phyloP scores from a whole-genome alignment of 1,284 basidiomycete species.

The Cryptococcus sp. region DNA sequence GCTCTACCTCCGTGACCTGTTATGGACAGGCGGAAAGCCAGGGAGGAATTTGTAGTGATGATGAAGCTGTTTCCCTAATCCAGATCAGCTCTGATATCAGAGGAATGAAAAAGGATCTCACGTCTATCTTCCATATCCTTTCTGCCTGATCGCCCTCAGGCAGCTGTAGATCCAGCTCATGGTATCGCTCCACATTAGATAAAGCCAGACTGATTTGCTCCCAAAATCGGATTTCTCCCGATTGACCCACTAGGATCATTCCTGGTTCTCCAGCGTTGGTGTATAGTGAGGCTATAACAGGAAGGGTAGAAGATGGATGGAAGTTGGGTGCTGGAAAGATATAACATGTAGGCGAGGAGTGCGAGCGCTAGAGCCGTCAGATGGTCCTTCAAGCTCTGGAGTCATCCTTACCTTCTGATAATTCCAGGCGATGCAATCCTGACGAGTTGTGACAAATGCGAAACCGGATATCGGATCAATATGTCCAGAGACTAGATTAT shows the following conservation, averaged over 20 bases:
- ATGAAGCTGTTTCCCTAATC: slow-evolving; percentile 33
- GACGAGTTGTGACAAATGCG: slow-evolving; percentile 40
- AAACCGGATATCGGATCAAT: slow-evolving; percentile 45
- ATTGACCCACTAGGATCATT: slow-evolving; percentile 41
- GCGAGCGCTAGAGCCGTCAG: slow-evolving; percentile 24
- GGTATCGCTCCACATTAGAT: slow-evolving; percentile 34
- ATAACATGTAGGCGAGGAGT: slow-evolving; percentile 38
- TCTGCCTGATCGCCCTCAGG: slow-evolving; percentile 40
- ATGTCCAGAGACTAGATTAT: slow-evolving; percentile 35
- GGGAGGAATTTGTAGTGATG: slow-evolving; percentile 40
- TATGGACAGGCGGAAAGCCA: slow-evolving; percentile 40
- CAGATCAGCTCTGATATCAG: background rate
- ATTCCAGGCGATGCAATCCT: slow-evolving; percentile 47
- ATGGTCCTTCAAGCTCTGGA: background rate
- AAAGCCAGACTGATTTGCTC: slow-evolving; percentile 46
- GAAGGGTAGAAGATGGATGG: slow-evolving; percentile 23
- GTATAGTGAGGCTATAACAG: slow-evolving; percentile 36
- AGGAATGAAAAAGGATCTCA: slow-evolving; percentile 9
- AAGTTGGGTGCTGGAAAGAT: slow-evolving; percentile 33
- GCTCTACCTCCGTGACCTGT: slow-evolving; percentile 33
- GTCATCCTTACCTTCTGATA: slow-evolving; percentile 37
- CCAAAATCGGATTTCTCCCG: slow-evolving; percentile 48
- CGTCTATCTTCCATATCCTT: slow-evolving; percentile 34
- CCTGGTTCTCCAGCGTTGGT: slow-evolving; percentile 44
- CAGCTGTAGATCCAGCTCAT: slow-evolving; percentile 25